phyloP scores from a whole-genome alignment of 1,284 basidiomycete genomes.

The Coniferiporia weirii region DNA sequence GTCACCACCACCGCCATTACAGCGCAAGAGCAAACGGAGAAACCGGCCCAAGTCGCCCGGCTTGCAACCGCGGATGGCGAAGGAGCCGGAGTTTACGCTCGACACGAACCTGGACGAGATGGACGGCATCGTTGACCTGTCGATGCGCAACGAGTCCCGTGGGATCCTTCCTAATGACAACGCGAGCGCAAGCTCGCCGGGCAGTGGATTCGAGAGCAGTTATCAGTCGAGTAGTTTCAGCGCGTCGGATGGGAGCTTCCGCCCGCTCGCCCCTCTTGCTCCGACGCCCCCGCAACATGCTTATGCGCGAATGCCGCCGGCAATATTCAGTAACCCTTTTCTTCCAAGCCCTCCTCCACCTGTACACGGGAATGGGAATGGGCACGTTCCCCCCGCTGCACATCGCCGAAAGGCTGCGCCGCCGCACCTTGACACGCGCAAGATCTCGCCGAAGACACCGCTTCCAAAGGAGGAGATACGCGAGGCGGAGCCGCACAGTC shows the following conservation, averaged over 20 bases:
- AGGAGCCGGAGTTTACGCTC: slow-evolving; percentile 39
- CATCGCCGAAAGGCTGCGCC: slow-evolving; percentile 11
- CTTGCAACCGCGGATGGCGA: slow-evolving; percentile 20
- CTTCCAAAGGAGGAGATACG: slow-evolving; percentile 3
- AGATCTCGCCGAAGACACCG: slow-evolving; percentile 47
- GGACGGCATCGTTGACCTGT: slow-evolving; percentile 75
- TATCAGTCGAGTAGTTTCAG: slow-evolving; percentile 18
- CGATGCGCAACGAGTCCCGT: slow-evolving; percentile 24
- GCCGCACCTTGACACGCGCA: slow-evolving; percentile 29
- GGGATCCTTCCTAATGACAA: slow-evolving; percentile 19
- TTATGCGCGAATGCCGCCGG: slow-evolving; percentile 23
- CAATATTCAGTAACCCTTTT: slow-evolving; percentile 46
- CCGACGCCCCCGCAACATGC: slow-evolving; percentile 20
- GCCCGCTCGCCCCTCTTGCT: slow-evolving; percentile 22
- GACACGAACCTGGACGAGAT: slow-evolving; percentile 80
- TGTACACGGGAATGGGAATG: not conserved
- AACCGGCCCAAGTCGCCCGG: slow-evolving; percentile 30
- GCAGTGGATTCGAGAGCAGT: slow-evolving; percentile 29
- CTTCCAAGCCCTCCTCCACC: slow-evolving; percentile 25
- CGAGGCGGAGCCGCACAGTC: slow-evolving; percentile 25
- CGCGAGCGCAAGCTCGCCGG: slow-evolving; percentile 36
- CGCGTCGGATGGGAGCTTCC: slow-evolving; percentile 18
- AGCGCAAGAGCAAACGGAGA: slow-evolving; percentile 24
- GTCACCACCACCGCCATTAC: slow-evolving; percentile 10
- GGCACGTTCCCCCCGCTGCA: slow-evolving; percentile 1